Evolutionary conservation across 768 basidiomycete genomes (phyloP).

Genomic region (Psilocybe cubensis): DNA sequence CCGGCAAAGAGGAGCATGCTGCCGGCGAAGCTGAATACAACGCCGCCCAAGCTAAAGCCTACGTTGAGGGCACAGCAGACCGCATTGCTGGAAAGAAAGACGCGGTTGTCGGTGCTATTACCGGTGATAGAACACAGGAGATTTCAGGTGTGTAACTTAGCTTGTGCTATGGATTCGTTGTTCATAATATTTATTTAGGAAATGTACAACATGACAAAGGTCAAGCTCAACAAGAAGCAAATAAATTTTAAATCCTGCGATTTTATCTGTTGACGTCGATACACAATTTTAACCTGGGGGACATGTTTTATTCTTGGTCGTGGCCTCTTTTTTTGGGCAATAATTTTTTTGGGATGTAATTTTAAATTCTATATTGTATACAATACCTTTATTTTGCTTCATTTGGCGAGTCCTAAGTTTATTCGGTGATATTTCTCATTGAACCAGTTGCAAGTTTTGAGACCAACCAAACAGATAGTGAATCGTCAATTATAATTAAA

Average conservation of each 20-base stretch:
- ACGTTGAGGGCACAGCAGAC: constrained; percentile 50
- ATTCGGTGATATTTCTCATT: no score
- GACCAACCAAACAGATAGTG: no score
- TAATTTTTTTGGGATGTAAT: no score
- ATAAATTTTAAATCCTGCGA: constrained; percentile 31
- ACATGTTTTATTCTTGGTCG: no score
- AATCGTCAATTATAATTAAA: no score
- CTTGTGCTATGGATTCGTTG: neutral
- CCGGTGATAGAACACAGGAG: constrained; percentile 51
- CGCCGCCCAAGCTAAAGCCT: constrained; percentile 52
- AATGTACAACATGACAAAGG: constrained; percentile 60
- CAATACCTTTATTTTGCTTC: no score
- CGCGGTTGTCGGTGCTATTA: constrained; percentile 50
- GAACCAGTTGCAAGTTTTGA: no score
- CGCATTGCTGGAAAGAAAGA: constrained; percentile 52
- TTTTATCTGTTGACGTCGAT: no score
- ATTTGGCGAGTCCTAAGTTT: no score
- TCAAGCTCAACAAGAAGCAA: constrained; percentile 54
- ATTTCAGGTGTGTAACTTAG: constrained; percentile 34
- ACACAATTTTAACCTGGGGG: no score
- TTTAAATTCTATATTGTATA: no score
- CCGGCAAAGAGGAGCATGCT: constrained; percentile 55
- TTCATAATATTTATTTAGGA: constrained; percentile 35
- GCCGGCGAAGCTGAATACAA: constrained; percentile 53
- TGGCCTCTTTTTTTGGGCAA: no score